Evolutionary conservation across 805 yeast genomes (phyloP).

Genomic region (Hanseniaspora hatyaiensis): DNA sequence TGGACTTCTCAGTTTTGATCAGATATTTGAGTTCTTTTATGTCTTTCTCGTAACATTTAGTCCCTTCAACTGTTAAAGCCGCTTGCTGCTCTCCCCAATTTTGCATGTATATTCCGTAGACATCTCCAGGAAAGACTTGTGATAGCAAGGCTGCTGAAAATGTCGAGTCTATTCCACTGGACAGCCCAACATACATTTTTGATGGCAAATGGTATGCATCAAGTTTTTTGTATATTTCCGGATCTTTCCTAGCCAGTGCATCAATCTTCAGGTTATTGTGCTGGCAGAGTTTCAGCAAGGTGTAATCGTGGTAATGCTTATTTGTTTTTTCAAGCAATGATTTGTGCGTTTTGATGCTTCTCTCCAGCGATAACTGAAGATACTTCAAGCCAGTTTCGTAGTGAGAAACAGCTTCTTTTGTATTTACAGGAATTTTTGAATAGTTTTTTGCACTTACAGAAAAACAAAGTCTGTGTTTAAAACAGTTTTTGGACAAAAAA

Average conservation of each 20-base stretch:
- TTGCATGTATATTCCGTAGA: constrained; percentile 80
- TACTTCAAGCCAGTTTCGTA: neutral
- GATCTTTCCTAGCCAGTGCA: constrained; percentile 31
- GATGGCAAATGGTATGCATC: constrained; percentile 45
- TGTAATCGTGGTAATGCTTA: neutral
- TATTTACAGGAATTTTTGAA: too few species aligned
- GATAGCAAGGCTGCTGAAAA: constrained; percentile 66
- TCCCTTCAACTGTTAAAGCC: constrained; percentile 3
- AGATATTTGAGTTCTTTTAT: constrained; percentile 74
- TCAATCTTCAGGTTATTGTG: constrained; percentile 17
- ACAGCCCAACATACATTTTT: constrained; percentile 57
- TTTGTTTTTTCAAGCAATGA: neutral
- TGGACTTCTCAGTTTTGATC: constrained; percentile 41
- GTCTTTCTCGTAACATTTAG: constrained; percentile 64
- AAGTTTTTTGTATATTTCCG: constrained; percentile 5
- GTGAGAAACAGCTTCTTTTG: neutral
- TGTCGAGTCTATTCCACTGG: constrained; percentile 93
- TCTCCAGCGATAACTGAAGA: neutral
- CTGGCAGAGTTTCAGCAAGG: constrained; percentile 6
- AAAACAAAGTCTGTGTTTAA: too few species aligned
- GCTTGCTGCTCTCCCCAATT: constrained; percentile 47
- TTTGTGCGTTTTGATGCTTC: neutral
- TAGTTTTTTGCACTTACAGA: too few species aligned
- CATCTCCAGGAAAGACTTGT: constrained; percentile 32
- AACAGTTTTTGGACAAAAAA: too few species aligned